These are phyloP conservation scores for Leishmania guyanensis DNA, from an alignment of 208 protist genomes.

Conservation along the genomic window DNA sequence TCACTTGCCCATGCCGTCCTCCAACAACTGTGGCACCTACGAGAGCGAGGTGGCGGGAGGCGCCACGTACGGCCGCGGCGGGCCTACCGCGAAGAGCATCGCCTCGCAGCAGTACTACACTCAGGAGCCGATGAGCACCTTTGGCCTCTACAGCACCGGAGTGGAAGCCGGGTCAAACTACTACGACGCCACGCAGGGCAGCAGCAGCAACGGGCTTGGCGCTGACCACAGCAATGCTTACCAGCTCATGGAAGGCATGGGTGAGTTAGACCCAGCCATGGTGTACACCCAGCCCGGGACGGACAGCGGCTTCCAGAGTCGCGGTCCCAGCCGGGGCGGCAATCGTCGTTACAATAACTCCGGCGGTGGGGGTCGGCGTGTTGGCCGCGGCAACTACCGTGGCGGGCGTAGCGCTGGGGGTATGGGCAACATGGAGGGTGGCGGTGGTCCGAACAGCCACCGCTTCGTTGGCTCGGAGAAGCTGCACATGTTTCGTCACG, in stretches of 20 bases:
- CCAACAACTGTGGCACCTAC: slow-evolving; percentile 18
- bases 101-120: slow-evolving; percentile 89
- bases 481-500: slow-evolving; percentile 68
- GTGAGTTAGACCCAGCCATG: slow-evolving; percentile 20
- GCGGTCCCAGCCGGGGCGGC: slow-evolving; percentile 24
- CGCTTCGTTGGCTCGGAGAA: slow-evolving; percentile 59
- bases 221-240: slow-evolving; percentile 21
- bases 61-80: slow-evolving; percentile 17
- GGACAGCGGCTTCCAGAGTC: slow-evolving; percentile 19
- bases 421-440: slow-evolving; percentile 32
- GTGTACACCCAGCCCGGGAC: slow-evolving; percentile 22
- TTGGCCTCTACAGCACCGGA: slow-evolving; percentile 43
- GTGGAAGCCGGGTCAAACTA: slow-evolving; percentile 20
- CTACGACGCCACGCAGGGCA: slow-evolving; percentile 32
- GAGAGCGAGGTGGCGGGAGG: slow-evolving; percentile 18
- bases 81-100: slow-evolving; percentile 40
- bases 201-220: slow-evolving; percentile 17
- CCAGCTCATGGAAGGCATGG: slow-evolving; percentile 30
- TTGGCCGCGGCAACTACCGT: slow-evolving; percentile 21
- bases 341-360: slow-evolving; percentile 25
- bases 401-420: slow-evolving; percentile 34
- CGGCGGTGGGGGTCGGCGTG: slow-evolving; percentile 1
- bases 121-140: slow-evolving; percentile 81
- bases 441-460: slow-evolving; percentile 32
- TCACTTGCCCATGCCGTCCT: slow-evolving; percentile 48